A percentile compares a stretch with the other conserved stretches of the same genome.
phyloP scores from a whole-genome alignment of 805 yeast genomes.

The Candida caryicola region DNA sequence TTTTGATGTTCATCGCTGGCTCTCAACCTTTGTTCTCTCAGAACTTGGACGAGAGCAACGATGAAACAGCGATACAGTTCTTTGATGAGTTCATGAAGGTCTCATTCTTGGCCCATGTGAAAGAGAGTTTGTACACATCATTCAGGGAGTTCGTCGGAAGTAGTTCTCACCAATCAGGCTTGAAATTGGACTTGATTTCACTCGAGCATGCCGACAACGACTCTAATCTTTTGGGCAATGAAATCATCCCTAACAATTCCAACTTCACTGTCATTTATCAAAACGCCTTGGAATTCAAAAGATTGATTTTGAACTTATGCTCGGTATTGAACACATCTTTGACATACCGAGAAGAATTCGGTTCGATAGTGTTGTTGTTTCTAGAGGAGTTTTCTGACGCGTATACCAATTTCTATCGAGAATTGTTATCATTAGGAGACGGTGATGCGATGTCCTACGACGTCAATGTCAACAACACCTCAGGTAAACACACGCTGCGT shows the following conservation, averaged over 20 bases:
- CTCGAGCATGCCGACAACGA: conserved; percentile 31
- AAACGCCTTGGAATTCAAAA: conserved; percentile 47
- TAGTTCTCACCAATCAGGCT: conserved; percentile 9
- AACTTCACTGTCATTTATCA: conserved; percentile 27
- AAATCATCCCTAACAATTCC: background rate
- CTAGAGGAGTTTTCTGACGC: conserved; percentile 32
- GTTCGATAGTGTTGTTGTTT: conserved; percentile 41
- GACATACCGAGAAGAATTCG: conserved; percentile 56
- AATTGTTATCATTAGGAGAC: conserved; percentile 33
- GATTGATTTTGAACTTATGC: conserved; percentile 47
- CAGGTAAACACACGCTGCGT: conserved; percentile 22
- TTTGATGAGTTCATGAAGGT: conserved; percentile 62
- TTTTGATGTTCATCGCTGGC: conserved; percentile 65
- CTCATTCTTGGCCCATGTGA: conserved; percentile 63
- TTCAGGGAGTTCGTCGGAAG: conserved; percentile 44
- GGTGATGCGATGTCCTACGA: background rate
- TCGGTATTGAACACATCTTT: conserved; percentile 58
- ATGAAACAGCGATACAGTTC: conserved; percentile 37
- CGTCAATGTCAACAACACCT: conserved; percentile 1
- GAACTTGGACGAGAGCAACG: conserved; percentile 12
- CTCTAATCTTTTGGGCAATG: background rate
- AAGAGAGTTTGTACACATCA: conserved; percentile 49
- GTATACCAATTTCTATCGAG: conserved; percentile 34
- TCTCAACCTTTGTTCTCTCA: conserved; percentile 33
- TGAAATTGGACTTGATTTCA: conserved; percentile 30